Evolutionary conservation across 1,139 yeast genomes (phyloP).

Genomic region (Yamadazyma songkhlaensis): DNA sequence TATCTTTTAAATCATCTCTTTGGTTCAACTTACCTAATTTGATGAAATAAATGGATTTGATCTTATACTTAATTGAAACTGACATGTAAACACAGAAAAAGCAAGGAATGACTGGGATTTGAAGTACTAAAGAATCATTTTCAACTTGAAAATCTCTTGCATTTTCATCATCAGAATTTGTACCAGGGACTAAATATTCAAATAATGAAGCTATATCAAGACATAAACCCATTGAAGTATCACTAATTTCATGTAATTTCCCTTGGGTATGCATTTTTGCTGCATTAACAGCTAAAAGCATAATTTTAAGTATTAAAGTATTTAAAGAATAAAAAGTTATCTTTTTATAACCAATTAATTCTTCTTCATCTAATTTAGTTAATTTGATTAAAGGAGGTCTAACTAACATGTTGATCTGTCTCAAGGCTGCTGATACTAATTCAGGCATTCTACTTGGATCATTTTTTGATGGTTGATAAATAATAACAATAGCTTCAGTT

Average conservation of each 20-base stretch:
- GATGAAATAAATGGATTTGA: slow-evolving; percentile 11
- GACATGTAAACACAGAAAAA: slow-evolving; percentile 11
- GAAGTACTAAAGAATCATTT: slow-evolving; percentile 4
- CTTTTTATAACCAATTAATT: neutral
- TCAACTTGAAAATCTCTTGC: neutral
- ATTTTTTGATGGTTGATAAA: slow-evolving; percentile 11
- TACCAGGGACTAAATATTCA: neutral
- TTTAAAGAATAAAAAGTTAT: neutral
- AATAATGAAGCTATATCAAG: slow-evolving; percentile 1
- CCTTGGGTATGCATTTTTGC: neutral
- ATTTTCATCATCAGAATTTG: neutral
- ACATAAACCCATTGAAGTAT: neutral
- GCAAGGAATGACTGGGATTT: slow-evolving; percentile 13
- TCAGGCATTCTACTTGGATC: neutral
- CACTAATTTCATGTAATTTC: slow-evolving; percentile 7
- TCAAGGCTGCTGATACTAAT: neutral
- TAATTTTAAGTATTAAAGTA: slow-evolving; percentile 1
- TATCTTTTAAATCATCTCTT: slow-evolving; percentile 10
- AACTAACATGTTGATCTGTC: neutral
- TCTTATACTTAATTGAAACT: slow-evolving; percentile 12
- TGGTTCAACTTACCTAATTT: slow-evolving; percentile 9
- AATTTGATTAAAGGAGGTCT: neutral
- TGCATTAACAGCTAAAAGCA: slow-evolving; percentile 1
- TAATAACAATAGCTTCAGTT: slow-evolving; percentile 8
- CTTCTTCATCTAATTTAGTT: neutral